These are phyloP conservation scores for Epichloe typhina DNA, from an alignment of 2,329 filamentous ascomycete genomes.

Conservation along the genomic window DNA sequence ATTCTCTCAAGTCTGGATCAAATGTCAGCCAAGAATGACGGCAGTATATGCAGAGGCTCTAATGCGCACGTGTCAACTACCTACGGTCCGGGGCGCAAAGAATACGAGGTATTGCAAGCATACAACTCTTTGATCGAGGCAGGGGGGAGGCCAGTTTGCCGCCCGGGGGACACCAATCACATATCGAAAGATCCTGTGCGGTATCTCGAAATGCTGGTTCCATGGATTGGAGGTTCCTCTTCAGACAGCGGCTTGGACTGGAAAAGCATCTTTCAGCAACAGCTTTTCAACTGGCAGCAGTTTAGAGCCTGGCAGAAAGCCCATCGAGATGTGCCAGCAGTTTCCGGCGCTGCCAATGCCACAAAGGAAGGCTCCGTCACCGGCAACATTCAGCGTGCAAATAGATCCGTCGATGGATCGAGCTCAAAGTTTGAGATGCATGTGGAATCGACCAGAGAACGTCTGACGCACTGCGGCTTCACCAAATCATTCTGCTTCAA, in stretches of 20 bases:
- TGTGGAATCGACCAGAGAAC: not conserved
- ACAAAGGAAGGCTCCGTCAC: not conserved
- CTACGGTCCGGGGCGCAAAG: conserved; percentile 3
- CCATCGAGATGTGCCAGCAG: not conserved
- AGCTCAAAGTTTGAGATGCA: not conserved
- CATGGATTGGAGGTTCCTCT: not conserved
- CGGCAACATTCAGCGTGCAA: too few species aligned
- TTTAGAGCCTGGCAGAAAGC: conserved; percentile 4
- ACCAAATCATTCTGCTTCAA: conserved; percentile 2
- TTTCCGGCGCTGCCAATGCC: not conserved
- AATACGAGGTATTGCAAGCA: conserved; percentile 3
- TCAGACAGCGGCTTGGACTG: not conserved
- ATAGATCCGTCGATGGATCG: not conserved
- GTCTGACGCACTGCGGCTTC: conserved; percentile 1
- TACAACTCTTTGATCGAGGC: conserved; percentile 3
- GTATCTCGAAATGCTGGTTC: not conserved
- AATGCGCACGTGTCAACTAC: not conserved
- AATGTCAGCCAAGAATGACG: conserved; percentile 5
- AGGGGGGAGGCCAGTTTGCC: conserved; percentile 4
- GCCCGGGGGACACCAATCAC: not conserved
- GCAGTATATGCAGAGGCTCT: not conserved
- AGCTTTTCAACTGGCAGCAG: conserved; percentile 3
- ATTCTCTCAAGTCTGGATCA: conserved; percentile 4
- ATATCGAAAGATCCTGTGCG: conserved; percentile 2
- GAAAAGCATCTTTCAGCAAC: conserved; percentile 3